Base-by-base conservation (phyloP, 108 stramenopile species). In the Hondaea fermentalgiana region DNA sequence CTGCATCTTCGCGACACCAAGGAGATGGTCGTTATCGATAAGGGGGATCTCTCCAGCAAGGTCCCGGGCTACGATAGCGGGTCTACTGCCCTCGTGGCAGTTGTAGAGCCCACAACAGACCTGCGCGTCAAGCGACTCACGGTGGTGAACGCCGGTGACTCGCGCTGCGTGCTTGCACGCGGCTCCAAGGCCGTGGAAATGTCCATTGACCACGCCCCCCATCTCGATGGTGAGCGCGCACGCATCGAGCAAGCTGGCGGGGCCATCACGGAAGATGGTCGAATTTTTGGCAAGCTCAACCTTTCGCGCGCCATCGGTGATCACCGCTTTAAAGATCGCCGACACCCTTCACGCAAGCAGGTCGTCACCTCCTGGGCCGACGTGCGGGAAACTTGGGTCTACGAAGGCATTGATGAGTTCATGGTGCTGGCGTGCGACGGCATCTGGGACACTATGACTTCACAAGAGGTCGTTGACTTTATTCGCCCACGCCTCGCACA, bases 221-320 rank as follows among this genome's bases (percentile, higher is more conserved):
- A 93, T 89, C 89, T 96, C 4, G 93, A 94, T 14, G 87, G 53
- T 23, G 98, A 98, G 91, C 88, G 92, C 60, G 93, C 87, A 4
- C 93, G 96, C 25, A 96, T 97, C 87, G 93, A 95, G 93, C 90
- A 88, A 5, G 96, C 96, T 5, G 96, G 96, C 19, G 90, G 96
- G 23, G 58, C 72, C 35, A 93, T 97, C 17, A 28, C 35, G 6
- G 91, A 91, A 21, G 88, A 90, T 87, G 98, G 98, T 25, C 94
- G 99, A 57, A 96, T 99, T 57, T 98, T 98, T 91, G 98, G 99
- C 23, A 97, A 98, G 90, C 92, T 99, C 53, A 98, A 97, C 69
- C 89, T 99, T 28, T 96, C 97, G 4, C 95, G 99, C 19, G 96
- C 97, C 47, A 97, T 98, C 90, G 99, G 99, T 29, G 99, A 99